Evolutionary conservation across 768 basidiomycete species (phyloP).

Genomic region (Xerocomus potaroensis): DNA sequence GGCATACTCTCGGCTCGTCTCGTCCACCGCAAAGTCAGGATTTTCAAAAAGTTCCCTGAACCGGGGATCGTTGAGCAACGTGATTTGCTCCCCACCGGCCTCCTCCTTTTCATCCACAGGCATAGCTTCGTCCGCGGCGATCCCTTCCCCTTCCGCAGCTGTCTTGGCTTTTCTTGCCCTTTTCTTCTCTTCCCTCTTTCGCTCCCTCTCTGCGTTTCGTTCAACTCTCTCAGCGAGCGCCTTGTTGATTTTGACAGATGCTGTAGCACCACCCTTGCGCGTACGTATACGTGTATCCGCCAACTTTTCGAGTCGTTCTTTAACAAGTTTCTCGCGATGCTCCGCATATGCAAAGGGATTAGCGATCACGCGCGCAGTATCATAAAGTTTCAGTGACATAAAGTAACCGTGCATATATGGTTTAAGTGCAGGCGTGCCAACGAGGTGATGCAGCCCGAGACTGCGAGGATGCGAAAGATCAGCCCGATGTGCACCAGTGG

Average conservation of each 20-base stretch:
- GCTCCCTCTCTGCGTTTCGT: conserved; percentile 55
- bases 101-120: conserved; percentile 25
- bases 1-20: conserved; percentile 82
- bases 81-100: conserved; percentile 30
- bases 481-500: background rate
- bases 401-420: conserved; percentile 99
- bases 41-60: conserved; percentile 90
- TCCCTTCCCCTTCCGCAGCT: conserved; percentile 34
- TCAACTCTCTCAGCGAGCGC: conserved; percentile 75
- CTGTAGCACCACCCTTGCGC: conserved; percentile 47
- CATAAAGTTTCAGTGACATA: conserved; percentile 91
- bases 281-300: conserved; percentile 89
- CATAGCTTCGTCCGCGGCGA: conserved; percentile 31
- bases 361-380: conserved; percentile 90
- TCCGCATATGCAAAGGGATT: conserved; percentile 97
- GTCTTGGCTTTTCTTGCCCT: conserved; percentile 41
- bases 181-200: conserved; percentile 53
- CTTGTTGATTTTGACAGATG: conserved; percentile 52
- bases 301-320: conserved; percentile 89
- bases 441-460: conserved; percentile 90
- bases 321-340: conserved; percentile 83
- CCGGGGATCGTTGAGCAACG: conserved; percentile 77
- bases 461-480: conserved; percentile 36
- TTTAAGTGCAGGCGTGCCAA: conserved; percentile 93
- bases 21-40: conserved; percentile 89